Evolutionary conservation across 2,329 filamentous ascomycete species (phyloP), one percentile per base, ranked within the genome.

Genomic region (Hortaea werneckii): DNA sequence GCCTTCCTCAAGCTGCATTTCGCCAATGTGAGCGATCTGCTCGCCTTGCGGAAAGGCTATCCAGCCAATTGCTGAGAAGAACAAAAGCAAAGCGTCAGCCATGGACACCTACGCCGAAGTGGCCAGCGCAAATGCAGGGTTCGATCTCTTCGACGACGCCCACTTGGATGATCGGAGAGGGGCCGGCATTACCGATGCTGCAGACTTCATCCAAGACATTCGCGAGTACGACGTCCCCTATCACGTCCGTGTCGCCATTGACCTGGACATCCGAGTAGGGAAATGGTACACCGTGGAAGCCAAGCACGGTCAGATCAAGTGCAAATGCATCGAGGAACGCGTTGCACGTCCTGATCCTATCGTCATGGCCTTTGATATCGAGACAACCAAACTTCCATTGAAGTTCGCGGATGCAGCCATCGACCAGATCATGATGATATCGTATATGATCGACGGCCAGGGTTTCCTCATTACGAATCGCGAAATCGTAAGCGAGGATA

Each of bases 361-460:
- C n/a, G 86, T 98, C 13, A 84, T 98, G 77, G 92, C 92, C n/a
- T 98, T 83, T 68, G 92, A 98, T 80, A 98, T 98, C 60, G 92
- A 98, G 68, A 98, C 92, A 2, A 90, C 87, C 5, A 98, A 98
- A 62, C 73, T 92, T 11, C 92, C 94, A 1, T 73, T 98, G 45
- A 98, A 98, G 65, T 98, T 98, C 57, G 94, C 92, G 27, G 94
- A 98, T 62, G 83, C 92, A 1, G 78, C 88, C 4, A 83, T 95
- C 52, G 92, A 98, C 68, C 90, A 95, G 64, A 84, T 98, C 61
- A 98, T 98, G 89, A 98, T 98, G 92, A 90, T 98, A 65, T 98
- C 94, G 29, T 98, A 98, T 72, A 98, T 98, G 94, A 96, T 98
- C 58, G 92, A 98, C 58, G 94, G 92, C 0, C 89, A 95, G 67